Evolutionary conservation across 257 asterid genomes (phyloP).

Genomic region (Solanum phureja): DNA sequence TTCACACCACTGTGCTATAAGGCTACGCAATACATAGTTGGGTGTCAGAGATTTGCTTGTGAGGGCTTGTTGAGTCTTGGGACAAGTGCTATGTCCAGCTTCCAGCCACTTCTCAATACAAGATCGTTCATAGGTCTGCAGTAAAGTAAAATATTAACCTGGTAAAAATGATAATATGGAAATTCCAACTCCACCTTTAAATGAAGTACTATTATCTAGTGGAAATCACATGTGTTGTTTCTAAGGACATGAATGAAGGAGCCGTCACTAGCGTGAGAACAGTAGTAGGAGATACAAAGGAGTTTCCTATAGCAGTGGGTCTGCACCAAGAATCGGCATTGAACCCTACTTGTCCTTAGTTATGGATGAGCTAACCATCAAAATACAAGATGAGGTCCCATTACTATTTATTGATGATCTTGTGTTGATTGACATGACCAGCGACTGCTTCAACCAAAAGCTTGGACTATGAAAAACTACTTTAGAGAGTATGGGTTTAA

Average conservation of each 20-base stretch:
- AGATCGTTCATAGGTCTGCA: constrained; percentile 15
- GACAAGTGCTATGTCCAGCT: constrained; percentile 13
- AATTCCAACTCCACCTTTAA: not conserved
- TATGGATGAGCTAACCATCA: not conserved
- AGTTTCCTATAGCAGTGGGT: not conserved
- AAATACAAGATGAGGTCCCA: not conserved
- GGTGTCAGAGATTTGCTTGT: constrained; percentile 5
- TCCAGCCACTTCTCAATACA: constrained; percentile 6
- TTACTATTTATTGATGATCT: not conserved
- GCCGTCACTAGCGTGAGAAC: not conserved
- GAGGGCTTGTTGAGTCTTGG: constrained; percentile 7
- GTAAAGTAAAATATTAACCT: not conserved
- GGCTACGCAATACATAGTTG: constrained; percentile 2
- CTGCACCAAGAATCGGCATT: not conserved
- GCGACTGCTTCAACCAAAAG: not conserved
- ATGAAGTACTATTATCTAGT: not conserved
- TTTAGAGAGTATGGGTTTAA: not conserved
- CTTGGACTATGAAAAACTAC: not conserved
- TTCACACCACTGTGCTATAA: constrained; percentile 13
- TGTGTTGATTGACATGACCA: not conserved
- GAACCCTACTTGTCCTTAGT: not conserved
- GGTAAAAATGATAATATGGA: not conserved
- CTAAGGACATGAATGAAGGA: not conserved
- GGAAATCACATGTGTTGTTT: not conserved
- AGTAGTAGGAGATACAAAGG: not conserved